Conservation (phyloP, 108 stramenopile species). For the Nitzschia putrida region DNA sequence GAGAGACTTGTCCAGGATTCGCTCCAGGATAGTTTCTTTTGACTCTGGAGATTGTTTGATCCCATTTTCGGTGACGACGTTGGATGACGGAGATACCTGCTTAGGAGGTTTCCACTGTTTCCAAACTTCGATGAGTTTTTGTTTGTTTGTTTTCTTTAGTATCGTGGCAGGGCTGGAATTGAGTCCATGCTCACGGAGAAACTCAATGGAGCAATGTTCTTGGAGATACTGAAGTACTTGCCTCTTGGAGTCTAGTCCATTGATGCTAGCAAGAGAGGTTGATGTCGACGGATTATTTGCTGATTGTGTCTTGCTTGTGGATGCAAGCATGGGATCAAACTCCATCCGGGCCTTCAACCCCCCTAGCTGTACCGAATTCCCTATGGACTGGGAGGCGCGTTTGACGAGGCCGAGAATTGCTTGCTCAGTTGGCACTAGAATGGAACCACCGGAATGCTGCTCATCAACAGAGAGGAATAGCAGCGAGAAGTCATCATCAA, state of each 20-base stretch:
- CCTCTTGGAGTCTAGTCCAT: constrained; percentile 50
- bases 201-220: constrained; percentile 62
- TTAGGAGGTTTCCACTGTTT: constrained; percentile 31
- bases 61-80: too few relatives aligned
- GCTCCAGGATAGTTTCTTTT: background rate
- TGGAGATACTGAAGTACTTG: constrained; percentile 62
- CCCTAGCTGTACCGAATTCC: background rate
- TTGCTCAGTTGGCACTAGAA: constrained; percentile 47
- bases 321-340: constrained; percentile 26
- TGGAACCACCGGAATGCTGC: background rate
- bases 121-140: constrained; percentile 47
- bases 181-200: constrained; percentile 56
- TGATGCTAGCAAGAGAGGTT: constrained; percentile 1
- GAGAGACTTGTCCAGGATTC: background rate
- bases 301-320: background rate
- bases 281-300: background rate
- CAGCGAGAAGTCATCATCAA: constrained; percentile 60
- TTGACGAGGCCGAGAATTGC: constrained; percentile 64
- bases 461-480: constrained; percentile 31
- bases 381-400: constrained; percentile 44
- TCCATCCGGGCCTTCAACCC: constrained; percentile 23
- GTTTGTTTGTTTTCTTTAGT: constrained; percentile 66
- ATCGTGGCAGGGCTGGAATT: constrained; percentile 56
- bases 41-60: background rate
- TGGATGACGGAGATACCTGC: too few relatives aligned